phyloP scores from a whole-genome alignment of 2,329 filamentous ascomycete genomes.

The Nigrospora oryzae region DNA sequence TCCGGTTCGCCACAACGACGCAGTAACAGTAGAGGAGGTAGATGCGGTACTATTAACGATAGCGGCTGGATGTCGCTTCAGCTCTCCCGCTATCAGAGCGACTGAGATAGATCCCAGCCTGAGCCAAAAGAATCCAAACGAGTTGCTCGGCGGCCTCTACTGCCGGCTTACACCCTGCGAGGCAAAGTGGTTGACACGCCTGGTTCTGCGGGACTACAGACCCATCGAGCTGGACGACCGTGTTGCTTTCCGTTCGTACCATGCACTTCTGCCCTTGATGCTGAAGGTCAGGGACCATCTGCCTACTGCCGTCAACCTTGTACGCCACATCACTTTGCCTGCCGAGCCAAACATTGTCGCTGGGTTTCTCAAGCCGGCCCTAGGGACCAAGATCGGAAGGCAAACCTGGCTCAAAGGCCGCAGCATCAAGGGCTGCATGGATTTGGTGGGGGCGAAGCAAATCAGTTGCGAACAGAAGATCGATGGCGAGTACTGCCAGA shows the following conservation, averaged over 20 bases:
- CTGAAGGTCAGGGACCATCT: conserved; percentile 65
- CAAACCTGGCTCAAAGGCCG: conserved; percentile 57
- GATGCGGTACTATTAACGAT: conserved; percentile 57
- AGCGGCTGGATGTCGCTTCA: conserved; percentile 63
- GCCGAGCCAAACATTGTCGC: conserved; percentile 15
- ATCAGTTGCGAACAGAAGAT: conserved; percentile 77
- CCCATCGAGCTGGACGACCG: conserved; percentile 53
- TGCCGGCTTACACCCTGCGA: conserved; percentile 55
- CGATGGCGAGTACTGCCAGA: conserved; percentile 85
- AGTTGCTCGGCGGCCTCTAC: conserved; percentile 48
- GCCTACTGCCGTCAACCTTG: conserved; percentile 44
- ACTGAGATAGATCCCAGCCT: conserved; percentile 10
- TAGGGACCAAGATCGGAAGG: conserved; percentile 57
- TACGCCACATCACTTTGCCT: conserved; percentile 28
- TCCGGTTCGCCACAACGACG: conserved; percentile 19
- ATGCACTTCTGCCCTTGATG: conserved; percentile 62
- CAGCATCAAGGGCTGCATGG: conserved; percentile 66
- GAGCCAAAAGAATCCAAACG: conserved; percentile 24
- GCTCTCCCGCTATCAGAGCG: conserved; percentile 51
- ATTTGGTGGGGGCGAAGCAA: conserved; percentile 48
- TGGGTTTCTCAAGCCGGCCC: conserved; percentile 35
- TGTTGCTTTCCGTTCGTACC: conserved; percentile 50
- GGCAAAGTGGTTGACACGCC: conserved; percentile 78
- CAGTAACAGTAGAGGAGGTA: conserved; percentile 64
- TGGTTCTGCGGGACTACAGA: conserved; percentile 70